phyloP scores from a whole-genome alignment of 2,329 filamentous ascomycete species.

The Byssothecium circinans region DNA sequence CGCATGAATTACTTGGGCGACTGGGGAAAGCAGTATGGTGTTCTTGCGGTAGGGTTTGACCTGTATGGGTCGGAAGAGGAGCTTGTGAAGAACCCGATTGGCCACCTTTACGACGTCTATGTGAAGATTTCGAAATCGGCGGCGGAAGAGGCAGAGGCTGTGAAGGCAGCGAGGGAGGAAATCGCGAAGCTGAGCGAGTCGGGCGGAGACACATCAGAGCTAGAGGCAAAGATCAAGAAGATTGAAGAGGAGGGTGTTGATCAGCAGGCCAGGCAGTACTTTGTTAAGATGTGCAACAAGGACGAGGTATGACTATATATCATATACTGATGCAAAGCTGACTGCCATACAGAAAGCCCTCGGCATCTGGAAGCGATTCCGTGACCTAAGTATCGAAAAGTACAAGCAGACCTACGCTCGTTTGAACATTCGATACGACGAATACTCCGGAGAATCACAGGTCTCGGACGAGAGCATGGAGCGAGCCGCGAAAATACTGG shows the following conservation, averaged over 20 bases:
- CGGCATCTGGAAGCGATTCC: constrained; percentile 64
- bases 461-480: constrained; percentile 65
- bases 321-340: background rate
- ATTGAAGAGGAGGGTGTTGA: constrained; percentile 51
- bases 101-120: constrained; percentile 81
- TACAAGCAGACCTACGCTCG: constrained; percentile 66
- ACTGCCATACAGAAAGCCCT: constrained; percentile 48
- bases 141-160: constrained; percentile 65
- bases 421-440: constrained; percentile 66
- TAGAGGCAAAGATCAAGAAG: constrained; percentile 47
- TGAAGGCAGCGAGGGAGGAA: constrained; percentile 58
- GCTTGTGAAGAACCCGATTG: constrained; percentile 72
- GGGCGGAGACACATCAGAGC: constrained; percentile 46
- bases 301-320: constrained; percentile 44
- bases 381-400: constrained; percentile 64
- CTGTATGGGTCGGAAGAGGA: constrained; percentile 74
- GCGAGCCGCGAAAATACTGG: constrained; percentile 60
- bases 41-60: constrained; percentile 73
- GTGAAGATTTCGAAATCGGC: constrained; percentile 71
- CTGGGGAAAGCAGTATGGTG: constrained; percentile 75
- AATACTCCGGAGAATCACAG: constrained; percentile 70
- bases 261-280: constrained; percentile 72
- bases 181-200: constrained; percentile 41
- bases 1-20: constrained; percentile 77
- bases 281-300: constrained; percentile 69